Base-by-base conservation (phyloP, 179 eudicot species). In the Silene noctiflora region DNA sequence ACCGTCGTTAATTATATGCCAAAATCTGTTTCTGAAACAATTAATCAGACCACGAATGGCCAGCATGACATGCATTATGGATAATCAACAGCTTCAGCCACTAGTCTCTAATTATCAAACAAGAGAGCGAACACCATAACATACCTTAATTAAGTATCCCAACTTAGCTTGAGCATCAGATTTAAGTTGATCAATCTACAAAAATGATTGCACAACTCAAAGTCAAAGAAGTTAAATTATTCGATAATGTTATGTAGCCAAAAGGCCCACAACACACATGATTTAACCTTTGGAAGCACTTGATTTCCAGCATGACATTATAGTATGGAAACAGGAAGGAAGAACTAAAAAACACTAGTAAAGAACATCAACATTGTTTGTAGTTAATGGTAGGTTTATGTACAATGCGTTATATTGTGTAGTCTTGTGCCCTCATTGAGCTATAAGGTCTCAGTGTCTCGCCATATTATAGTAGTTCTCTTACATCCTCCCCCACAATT, bases 111-210 rank as follows among this genome's bases (percentile, higher is more conserved):
- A 20, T 53, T 19, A 67, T 33, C 42, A 25, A 42, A 77, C 20
- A 64, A 21, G 71, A 77, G 59, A 69, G 70, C 33, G 12, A 51
- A 19, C 16, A n/a, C 31, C 60, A 75, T 39, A 61, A 73, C 68
- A 74, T 89, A 94, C 98, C 97, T 92, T 92, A 79, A 94, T 84
- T 75, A 88, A 69, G 85, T 86, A 91, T 61, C 89, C 91, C 67
- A 92, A 81, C 75, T 81, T 85, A 68, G 79, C 42, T 73, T 85
- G 86, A 72, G 79, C 4, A 74, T 89, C 94, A 71, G 84, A 85
- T 77, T 85, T 87, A 75, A 88, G 79, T 83, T 80, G 88, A 76
- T 78, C 84, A 80, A 87, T 89, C 98, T 92, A 86, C 92, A 51
- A 91, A 92, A 90, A 88, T 79, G 89, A 86, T 81, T 70, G 83